Percentiles rank a stretch among this genome's conserved stretches.
phyloP scores from a whole-genome alignment of 768 basidiomycete genomes.

The Agaricus bisporus region DNA sequence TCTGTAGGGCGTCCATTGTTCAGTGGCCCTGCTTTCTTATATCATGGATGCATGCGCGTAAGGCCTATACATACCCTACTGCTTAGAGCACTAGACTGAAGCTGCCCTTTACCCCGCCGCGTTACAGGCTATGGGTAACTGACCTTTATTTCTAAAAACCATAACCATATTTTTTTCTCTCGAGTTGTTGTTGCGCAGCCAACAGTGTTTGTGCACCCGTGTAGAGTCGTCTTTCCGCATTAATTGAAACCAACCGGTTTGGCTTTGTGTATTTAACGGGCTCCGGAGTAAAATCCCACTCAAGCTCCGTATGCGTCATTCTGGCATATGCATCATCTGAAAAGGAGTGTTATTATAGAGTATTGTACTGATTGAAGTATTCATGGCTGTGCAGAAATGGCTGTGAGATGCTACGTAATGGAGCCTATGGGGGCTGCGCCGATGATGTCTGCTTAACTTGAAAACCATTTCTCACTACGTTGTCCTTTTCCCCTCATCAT shows the following conservation, averaged over 20 bases:
- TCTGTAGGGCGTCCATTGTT: no score
- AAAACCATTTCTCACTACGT: not conserved
- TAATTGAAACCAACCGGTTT: not conserved
- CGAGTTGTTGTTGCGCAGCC: constrained; percentile 4
- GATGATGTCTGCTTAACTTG: not conserved
- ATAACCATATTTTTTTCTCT: no score
- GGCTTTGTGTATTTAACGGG: constrained; percentile 15
- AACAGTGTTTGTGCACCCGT: constrained; percentile 33
- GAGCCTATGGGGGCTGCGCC: no score
- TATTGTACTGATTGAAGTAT: no score
- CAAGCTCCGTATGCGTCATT: no score
- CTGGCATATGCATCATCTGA: no score
- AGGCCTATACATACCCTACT: constrained; percentile 8
- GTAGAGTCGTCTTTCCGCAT: constrained; percentile 21
- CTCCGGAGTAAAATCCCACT: not conserved
- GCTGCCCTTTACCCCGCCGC: not conserved
- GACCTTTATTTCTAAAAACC: constrained; percentile 20
- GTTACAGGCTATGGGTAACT: constrained; percentile 28
- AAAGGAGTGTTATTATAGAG: no score
- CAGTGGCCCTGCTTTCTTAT: constrained; percentile 35
- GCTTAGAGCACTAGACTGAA: not conserved
- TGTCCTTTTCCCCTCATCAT: constrained; percentile 26
- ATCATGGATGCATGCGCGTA: constrained; percentile 31
- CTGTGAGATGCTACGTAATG: no score
- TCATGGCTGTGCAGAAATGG: no score